Evolutionary conservation across 176 grass and related monocot genomes (phyloP).

Genomic region (Canna indica): DNA sequence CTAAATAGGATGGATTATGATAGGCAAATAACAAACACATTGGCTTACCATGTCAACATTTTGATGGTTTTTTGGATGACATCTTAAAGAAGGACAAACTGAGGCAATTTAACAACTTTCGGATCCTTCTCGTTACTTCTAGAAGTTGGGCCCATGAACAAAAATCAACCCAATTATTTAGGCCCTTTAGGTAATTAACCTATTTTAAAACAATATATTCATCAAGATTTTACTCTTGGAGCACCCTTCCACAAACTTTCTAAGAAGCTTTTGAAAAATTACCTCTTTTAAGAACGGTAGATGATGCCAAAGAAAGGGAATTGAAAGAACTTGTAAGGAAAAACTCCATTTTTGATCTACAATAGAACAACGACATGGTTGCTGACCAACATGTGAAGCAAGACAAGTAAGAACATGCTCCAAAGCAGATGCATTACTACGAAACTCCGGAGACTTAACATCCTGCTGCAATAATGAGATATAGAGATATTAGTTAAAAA

Average conservation of each 20-base stretch:
- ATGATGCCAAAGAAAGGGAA: slow-evolving; percentile 87
- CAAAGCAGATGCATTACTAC: slow-evolving; percentile 37
- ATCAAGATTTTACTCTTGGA: neutral
- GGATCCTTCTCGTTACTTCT: too few relatives aligned
- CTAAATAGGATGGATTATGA: too few relatives aligned
- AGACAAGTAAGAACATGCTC: slow-evolving; percentile 61
- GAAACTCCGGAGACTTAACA: slow-evolving; percentile 20
- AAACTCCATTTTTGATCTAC: slow-evolving; percentile 76
- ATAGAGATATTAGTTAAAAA: neutral
- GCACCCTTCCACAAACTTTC: neutral
- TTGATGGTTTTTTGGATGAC: too few relatives aligned
- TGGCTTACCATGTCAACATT: too few relatives aligned
- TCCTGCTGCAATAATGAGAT: slow-evolving; percentile 48
- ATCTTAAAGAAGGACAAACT: too few relatives aligned
- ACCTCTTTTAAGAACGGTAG: slow-evolving; percentile 87
- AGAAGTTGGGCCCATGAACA: too few relatives aligned
- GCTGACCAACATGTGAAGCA: slow-evolving; percentile 68
- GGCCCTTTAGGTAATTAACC: too few relatives aligned
- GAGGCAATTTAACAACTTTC: too few relatives aligned
- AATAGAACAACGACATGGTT: slow-evolving; percentile 39
- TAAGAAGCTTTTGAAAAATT: neutral
- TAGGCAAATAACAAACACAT: too few relatives aligned
- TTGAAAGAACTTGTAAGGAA: slow-evolving; percentile 74
- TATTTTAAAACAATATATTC: neutral
- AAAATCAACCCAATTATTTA: too few relatives aligned